Percentiles rank a stretch among this genome's conserved stretches.
phyloP scores from a whole-genome alignment of 768 basidiomycete species.

The Suillus hirtellus region DNA sequence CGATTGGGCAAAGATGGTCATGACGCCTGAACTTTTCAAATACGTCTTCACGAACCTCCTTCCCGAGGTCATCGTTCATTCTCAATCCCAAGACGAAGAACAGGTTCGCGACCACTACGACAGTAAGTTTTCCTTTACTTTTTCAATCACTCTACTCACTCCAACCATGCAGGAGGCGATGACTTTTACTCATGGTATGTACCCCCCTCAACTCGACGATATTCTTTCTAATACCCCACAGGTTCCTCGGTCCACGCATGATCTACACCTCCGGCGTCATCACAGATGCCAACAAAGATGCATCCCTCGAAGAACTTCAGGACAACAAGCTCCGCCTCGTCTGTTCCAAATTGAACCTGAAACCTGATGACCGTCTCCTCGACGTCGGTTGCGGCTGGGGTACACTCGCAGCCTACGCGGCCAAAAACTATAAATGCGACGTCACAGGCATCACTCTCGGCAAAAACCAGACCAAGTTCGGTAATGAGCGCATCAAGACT shows the following conservation, averaged over 20 bases:
- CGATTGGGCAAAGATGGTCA: conserved; percentile 91
- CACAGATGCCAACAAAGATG: conserved; percentile 61
- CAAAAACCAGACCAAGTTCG: conserved; percentile 90
- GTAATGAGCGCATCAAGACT: conserved; percentile 79
- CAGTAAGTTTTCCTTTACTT: conserved; percentile 46
- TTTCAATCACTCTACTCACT: conserved; percentile 5
- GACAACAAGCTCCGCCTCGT: conserved; percentile 97
- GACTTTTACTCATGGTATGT: conserved; percentile 90
- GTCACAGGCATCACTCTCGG: conserved; percentile 94
- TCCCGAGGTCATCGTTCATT: conserved; percentile 93
- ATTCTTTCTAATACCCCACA: conserved; percentile 26
- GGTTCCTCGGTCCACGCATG: conserved; percentile 96
- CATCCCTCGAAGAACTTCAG: conserved; percentile 92
- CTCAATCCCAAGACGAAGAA: conserved; percentile 89
- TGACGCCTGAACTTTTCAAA: conserved; percentile 91
- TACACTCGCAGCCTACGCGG: conserved; percentile 89
- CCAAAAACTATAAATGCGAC: conserved; percentile 96
- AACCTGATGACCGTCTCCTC: conserved; percentile 81
- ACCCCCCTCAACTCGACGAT: background rate
- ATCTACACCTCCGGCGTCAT: conserved; percentile 96
- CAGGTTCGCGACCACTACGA: conserved; percentile 97
- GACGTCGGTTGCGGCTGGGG: conserved; percentile 97
- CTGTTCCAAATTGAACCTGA: conserved; percentile 89
- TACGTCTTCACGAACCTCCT: conserved; percentile 86
- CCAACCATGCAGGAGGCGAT: conserved; percentile 66